A percentile compares a stretch with the other conserved stretches of the same genome.
These are phyloP conservation scores for Dioscorea dumetorum DNA, from an alignment of 106 monocot genomes.

Conservation along the genomic window DNA sequence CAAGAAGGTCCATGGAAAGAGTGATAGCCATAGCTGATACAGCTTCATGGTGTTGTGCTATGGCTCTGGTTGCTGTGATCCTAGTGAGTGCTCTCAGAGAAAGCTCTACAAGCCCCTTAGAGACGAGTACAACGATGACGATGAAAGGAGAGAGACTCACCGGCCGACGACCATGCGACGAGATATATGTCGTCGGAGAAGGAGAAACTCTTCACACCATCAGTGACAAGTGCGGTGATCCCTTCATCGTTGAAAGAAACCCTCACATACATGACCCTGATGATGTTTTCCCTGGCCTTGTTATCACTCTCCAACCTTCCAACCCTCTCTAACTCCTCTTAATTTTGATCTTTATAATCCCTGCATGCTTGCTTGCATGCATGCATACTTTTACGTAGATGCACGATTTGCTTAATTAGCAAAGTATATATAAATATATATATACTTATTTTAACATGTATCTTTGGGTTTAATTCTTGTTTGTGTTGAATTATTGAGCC, in stretches of 20 bases:
- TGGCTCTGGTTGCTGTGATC: conserved; percentile 26
- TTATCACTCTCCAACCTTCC: conserved; percentile 3
- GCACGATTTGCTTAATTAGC: too few relatives aligned
- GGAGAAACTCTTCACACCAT: conserved; percentile 5
- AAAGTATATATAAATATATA: too few relatives aligned
- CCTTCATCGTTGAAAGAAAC: conserved; percentile 22
- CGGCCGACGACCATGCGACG: background rate
- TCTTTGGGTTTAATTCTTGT: too few relatives aligned
- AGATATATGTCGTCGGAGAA: background rate
- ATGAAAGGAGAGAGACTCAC: background rate
- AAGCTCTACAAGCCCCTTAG: background rate
- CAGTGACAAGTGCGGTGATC: conserved; percentile 22
- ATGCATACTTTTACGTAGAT: background rate
- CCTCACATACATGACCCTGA: conserved; percentile 25
- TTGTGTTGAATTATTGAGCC: too few relatives aligned
- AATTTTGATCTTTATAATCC: background rate
- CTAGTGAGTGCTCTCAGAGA: conserved; percentile 17
- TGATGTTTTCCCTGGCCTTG: conserved; percentile 20
- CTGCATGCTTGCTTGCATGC: background rate
- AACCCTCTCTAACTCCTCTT: background rate
- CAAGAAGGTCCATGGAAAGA: background rate
- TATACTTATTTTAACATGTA: too few relatives aligned
- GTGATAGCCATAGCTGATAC: conserved; percentile 12
- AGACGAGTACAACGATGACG: background rate
- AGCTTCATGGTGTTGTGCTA: conserved; percentile 25